Conservation (phyloP, 1,139 yeast genomes). For the Yamadazyma atlantica region DNA sequence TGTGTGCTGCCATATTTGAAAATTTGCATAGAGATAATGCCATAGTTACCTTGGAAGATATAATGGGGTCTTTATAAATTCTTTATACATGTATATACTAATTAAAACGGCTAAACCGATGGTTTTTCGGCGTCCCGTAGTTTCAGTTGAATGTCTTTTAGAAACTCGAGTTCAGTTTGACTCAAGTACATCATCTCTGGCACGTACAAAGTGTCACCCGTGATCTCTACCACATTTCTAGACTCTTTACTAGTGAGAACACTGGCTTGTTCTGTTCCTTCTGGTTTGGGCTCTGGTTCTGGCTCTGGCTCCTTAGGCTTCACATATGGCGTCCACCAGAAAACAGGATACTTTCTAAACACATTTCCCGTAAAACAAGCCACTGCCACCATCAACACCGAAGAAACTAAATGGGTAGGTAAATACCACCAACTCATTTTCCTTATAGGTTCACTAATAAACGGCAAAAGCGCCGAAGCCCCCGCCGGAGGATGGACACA, state of each 20-base stretch:
- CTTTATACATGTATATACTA: constrained; percentile 3
- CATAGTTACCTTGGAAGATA: constrained; percentile 57
- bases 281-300: constrained; percentile 6
- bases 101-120: neutral
- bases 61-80: constrained; percentile 16
- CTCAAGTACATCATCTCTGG: neutral
- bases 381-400: constrained; percentile 49
- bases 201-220: neutral
- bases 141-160: constrained; percentile 2
- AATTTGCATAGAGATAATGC: constrained; percentile 57
- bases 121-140: neutral
- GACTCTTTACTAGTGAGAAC: no score
- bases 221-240: neutral
- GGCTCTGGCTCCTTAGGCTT: constrained; percentile 2
- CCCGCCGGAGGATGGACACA: constrained; percentile 78
- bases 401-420: constrained; percentile 55
- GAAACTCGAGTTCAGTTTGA: neutral
- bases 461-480: constrained; percentile 65
- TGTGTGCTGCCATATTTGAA: constrained; percentile 58
- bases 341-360: constrained; percentile 53
- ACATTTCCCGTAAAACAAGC: constrained; percentile 60
- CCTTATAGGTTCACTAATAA: constrained; percentile 46
- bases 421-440: constrained; percentile 68
- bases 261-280: no score
- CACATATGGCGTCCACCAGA: constrained; percentile 58